Conservation (phyloP, 495 filamentous ascomycete species). For the Penicillium tannophilum region DNA sequence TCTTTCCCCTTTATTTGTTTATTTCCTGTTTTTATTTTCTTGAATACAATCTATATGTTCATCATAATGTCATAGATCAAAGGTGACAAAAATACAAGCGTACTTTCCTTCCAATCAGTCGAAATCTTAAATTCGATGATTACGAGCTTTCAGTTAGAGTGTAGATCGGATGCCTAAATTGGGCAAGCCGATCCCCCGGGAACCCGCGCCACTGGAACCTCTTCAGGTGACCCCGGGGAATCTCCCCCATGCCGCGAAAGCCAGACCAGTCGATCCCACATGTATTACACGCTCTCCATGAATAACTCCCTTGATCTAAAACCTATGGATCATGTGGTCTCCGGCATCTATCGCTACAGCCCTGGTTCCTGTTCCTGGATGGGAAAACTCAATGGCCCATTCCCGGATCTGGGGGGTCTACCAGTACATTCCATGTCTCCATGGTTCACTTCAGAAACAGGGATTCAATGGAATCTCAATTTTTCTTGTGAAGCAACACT, state of each 20-base stretch:
- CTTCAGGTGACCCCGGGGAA: constrained; percentile 8
- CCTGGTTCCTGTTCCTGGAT: constrained; percentile 8
- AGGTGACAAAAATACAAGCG: not conserved
- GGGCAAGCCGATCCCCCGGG: constrained; percentile 25
- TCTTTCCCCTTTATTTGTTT: not conserved
- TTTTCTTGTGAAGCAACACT: not conserved
- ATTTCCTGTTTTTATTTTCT: not conserved
- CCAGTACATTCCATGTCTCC: not conserved
- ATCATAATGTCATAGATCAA: not conserved
- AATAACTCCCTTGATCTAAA: not conserved
- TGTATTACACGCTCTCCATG: not conserved
- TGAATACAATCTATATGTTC: not conserved
- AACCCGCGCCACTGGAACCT: constrained; percentile 1
- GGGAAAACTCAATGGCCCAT: constrained; percentile 9
- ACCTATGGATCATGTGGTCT: constrained; percentile 7
- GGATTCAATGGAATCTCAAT: not conserved
- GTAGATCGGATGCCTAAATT: constrained; percentile 28
- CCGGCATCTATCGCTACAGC: constrained; percentile 1
- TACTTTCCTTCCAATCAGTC: not conserved
- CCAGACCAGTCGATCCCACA: not conserved
- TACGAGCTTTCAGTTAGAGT: not conserved
- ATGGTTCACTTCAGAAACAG: not conserved
- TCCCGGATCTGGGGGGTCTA: not conserved
- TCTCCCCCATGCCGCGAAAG: not conserved
- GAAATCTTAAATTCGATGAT: not conserved